phyloP scores from a whole-genome alignment of 495 filamentous ascomycete genomes.

The Podospora conica region DNA sequence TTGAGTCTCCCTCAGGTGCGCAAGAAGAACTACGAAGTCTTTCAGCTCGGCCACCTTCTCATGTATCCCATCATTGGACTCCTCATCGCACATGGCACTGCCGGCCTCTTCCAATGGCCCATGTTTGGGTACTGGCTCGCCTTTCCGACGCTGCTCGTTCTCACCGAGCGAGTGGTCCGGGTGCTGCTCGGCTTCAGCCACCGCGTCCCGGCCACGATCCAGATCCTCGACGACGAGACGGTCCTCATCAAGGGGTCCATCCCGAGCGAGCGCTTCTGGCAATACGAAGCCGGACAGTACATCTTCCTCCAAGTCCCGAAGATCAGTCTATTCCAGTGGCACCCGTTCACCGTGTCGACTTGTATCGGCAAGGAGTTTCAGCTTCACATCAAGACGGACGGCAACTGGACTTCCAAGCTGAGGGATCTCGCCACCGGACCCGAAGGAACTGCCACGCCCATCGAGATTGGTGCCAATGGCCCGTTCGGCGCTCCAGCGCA shows the following conservation, averaged over 20 bases:
- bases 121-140: slow-evolving; percentile 39
- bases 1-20: slow-evolving; percentile 30
- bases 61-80: slow-evolving; percentile 37
- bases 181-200: slow-evolving; percentile 25
- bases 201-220: slow-evolving; percentile 22
- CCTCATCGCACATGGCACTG: slow-evolving; percentile 30
- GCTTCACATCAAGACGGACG: slow-evolving; percentile 40
- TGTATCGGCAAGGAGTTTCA: slow-evolving; percentile 33
- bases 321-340: slow-evolving; percentile 35
- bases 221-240: slow-evolving; percentile 30
- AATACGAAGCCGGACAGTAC: slow-evolving; percentile 37
- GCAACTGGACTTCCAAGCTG: slow-evolving; percentile 37
- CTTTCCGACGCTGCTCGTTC: slow-evolving; percentile 29
- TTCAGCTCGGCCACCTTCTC: slow-evolving; percentile 35
- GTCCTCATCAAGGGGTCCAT: slow-evolving; percentile 27
- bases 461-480: slow-evolving; percentile 35
- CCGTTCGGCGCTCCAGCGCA: slow-evolving; percentile 25
- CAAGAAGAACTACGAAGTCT: slow-evolving; percentile 31
- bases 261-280: slow-evolving; percentile 26
- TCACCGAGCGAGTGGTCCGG: slow-evolving; percentile 24
- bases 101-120: slow-evolving; percentile 27
- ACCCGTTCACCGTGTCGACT: slow-evolving; percentile 23
- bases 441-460: slow-evolving; percentile 30
- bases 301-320: slow-evolving; percentile 32
- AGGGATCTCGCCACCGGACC: slow-evolving; percentile 36